phyloP scores from a whole-genome alignment of 1,284 basidiomycete genomes.

The Tilletia caries region DNA sequence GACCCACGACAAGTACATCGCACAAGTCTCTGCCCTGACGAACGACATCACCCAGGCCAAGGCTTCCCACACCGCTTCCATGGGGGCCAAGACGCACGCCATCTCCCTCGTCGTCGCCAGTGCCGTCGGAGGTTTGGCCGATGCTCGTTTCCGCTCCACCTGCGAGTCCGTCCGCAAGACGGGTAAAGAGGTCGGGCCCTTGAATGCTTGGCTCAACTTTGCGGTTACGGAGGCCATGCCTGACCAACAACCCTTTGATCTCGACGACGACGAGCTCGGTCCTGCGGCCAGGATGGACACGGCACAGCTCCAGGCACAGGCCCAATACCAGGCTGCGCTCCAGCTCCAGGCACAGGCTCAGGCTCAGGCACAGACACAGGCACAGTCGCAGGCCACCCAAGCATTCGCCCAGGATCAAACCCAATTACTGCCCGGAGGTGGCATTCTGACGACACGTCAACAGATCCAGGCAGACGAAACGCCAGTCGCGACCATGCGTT shows the following conservation, averaged over 20 bases:
- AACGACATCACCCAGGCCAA: constrained; percentile 44
- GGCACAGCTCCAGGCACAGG: constrained; percentile 29
- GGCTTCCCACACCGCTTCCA: constrained; percentile 30
- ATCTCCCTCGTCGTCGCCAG: constrained; percentile 35
- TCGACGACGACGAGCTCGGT: constrained; percentile 36
- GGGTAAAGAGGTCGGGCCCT: constrained; percentile 37
- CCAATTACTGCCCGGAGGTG: neutral
- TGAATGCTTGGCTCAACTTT: constrained; percentile 44
- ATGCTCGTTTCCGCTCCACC: constrained; percentile 41
- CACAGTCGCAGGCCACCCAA: constrained; percentile 21
- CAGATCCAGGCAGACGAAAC: constrained; percentile 8
- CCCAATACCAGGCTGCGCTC: constrained; percentile 30
- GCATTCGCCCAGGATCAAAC: constrained; percentile 3
- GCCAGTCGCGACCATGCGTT: neutral
- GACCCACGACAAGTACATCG: constrained; percentile 49
- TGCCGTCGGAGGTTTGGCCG: constrained; percentile 43
- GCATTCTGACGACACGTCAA: neutral
- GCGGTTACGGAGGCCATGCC: constrained; percentile 46
- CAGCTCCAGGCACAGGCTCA: constrained; percentile 29
- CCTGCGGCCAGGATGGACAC: constrained; percentile 31
- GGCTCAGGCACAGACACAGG: constrained; percentile 30
- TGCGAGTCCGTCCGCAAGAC: constrained; percentile 45
- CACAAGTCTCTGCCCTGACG: constrained; percentile 37
- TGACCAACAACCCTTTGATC: constrained; percentile 33
- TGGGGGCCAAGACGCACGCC: constrained; percentile 39